Evolutionary conservation across 495 filamentous ascomycete genomes (phyloP), one percentile per base, ranked within the genome.

Genomic region (Acidiella bohemica): DNA sequence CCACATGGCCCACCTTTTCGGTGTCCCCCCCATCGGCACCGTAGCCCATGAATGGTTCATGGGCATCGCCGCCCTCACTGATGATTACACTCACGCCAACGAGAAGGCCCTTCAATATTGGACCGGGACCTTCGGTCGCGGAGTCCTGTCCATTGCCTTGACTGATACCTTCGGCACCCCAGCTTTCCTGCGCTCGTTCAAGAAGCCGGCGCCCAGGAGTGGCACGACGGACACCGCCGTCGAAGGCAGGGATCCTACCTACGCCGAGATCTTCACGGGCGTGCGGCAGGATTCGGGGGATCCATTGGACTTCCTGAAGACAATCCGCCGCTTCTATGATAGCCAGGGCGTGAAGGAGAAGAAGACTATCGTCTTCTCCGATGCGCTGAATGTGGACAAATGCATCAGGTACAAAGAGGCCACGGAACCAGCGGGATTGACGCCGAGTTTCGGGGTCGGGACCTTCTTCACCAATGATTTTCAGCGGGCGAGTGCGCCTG

Each of bases 1-100:
- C 16, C 90, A 97, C 54, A 80, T 96, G 46, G 90, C 90, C 13
- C 92, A 92, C 82, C 81, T 83, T 54, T 83, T 88, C 57, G 73
- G 72, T 16, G 71, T 90, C 20, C 61, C 72, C 5, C 82, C 88
- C 0, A 75, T 97, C 14, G 90, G 90, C 12, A 97, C 90, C 2
- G 87, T 97, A 1, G 90, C 92, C 0, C 90, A 97, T 48, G 90
- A 97, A 61, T 97, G 92, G 92, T 95, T 93, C 63, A 97, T 97
- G 90, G 84, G 83, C 28, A 84, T 93, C 37, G 90, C 90, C 12
- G 87, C 90, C 24, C 81, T 94, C 52, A 87, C 81, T 3, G 68
- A 81, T 39, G 75, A 94, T 60, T 97, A 96, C 51, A 63, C 68
- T 45, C 69, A 71, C 36, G 84, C 92, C 5, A 93, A 84, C 41